A percentile compares a stretch with the other conserved stretches of the same genome.
These are phyloP conservation scores for Breynia disticha DNA, from an alignment of 441 rosid genomes.

Conservation along the genomic window DNA sequence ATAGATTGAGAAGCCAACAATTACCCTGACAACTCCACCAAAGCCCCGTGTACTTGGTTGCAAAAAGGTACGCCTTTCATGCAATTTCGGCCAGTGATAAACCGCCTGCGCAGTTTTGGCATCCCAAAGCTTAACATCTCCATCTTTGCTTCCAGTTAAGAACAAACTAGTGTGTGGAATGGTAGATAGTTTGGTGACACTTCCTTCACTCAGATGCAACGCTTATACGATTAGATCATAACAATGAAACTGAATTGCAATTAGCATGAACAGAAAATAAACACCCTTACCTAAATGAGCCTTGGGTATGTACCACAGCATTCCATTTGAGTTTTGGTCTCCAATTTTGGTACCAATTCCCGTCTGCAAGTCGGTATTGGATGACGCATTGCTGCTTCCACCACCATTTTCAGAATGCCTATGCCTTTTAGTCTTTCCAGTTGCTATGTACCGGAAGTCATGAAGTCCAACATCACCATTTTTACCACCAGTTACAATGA, in stretches of 20 bases:
- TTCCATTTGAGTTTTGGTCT: conserved; percentile 62
- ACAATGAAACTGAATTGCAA: conserved; percentile 4
- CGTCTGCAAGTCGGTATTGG: conserved; percentile 22
- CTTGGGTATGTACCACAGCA: conserved; percentile 98
- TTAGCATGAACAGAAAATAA: conserved; percentile 2
- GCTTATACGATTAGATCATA: conserved; percentile 13
- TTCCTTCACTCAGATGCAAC: conserved; percentile 42
- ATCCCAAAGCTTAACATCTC: conserved; percentile 97
- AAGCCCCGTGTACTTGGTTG: conserved; percentile 85
- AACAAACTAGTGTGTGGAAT: conserved; percentile 82
- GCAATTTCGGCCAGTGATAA: conserved; percentile 87
- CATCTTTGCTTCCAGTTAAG: conserved; percentile 96
- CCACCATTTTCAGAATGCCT: conserved; percentile 38
- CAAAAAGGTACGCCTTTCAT: conserved; percentile 77
- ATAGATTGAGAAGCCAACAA: neutral
- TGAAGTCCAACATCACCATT: conserved; percentile 87
- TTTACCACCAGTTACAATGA: conserved; percentile 89
- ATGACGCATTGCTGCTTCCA: conserved; percentile 26
- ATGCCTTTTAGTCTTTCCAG: conserved; percentile 73
- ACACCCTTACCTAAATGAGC: conserved; percentile 69
- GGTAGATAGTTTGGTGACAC: conserved; percentile 71
- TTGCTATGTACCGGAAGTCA: conserved; percentile 88
- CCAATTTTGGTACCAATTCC: conserved; percentile 29
- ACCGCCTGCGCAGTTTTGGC: conserved; percentile 72
- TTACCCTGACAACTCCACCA: conserved; percentile 88